Percentiles rank a stretch among this genome's conserved stretches.
Evolutionary conservation across 495 filamentous ascomycete genomes (phyloP).

Genomic region (Neurospora sp.): DNA sequence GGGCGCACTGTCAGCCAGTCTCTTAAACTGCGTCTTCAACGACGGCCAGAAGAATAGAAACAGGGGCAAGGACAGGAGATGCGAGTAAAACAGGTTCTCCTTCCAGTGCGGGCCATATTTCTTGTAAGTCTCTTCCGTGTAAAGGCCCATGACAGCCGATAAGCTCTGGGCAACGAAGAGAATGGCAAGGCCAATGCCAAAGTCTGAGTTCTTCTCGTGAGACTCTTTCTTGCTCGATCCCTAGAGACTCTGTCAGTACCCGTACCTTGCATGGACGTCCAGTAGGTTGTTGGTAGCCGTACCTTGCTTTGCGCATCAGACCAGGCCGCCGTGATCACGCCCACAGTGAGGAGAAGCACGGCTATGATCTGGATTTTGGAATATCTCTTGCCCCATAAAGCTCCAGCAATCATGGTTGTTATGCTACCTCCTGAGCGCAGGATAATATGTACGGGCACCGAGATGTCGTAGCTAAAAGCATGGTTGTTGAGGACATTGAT

Average conservation of each 20-base stretch:
- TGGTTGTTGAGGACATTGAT: conserved; percentile 96
- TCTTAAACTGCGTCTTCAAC: conserved; percentile 39
- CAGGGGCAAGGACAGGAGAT: conserved; percentile 65
- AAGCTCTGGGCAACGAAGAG: conserved; percentile 82
- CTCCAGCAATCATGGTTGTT: conserved; percentile 82
- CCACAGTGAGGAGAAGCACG: conserved; percentile 72
- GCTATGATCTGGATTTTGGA: conserved; percentile 66
- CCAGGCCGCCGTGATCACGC: conserved; percentile 77
- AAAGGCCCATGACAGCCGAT: conserved; percentile 89
- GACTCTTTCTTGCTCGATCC: conserved; percentile 18
- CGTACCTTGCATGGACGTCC: neutral
- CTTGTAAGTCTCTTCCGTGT: conserved; percentile 81
- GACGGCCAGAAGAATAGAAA: conserved; percentile 47
- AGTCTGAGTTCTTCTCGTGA: conserved; percentile 24
- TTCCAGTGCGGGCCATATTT: conserved; percentile 84
- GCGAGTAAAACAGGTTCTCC: conserved; percentile 92
- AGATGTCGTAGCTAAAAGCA: conserved; percentile 94
- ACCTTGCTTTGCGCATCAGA: conserved; percentile 80
- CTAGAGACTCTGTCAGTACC: conserved; percentile 12
- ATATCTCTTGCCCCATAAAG: conserved; percentile 74
- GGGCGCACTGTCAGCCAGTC: conserved; percentile 38
- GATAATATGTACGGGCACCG: conserved; percentile 94
- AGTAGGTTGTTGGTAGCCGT: conserved; percentile 7
- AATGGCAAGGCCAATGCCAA: conserved; percentile 69
- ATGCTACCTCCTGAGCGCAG: conserved; percentile 90